Evolutionary conservation across 352 stramenopile species (phyloP).

Genomic region (Phytophthora brassicae): DNA sequence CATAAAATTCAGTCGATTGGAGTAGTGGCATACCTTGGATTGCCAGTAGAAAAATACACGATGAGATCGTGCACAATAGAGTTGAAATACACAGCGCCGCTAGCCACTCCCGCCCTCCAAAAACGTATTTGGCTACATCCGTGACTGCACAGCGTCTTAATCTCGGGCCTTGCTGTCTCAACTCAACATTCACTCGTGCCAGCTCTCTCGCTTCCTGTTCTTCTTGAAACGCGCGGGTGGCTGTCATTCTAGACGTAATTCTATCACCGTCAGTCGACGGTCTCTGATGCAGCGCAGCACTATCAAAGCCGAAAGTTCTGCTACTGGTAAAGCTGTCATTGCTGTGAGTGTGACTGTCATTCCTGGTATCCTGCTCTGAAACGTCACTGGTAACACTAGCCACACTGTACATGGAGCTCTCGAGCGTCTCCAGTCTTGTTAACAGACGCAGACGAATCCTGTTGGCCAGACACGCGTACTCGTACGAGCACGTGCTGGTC

Average conservation of each 20-base stretch:
- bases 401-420: constrained; percentile 15
- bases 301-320: constrained; percentile 25
- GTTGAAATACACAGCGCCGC: constrained; percentile 40
- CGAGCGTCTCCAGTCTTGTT: constrained; percentile 29
- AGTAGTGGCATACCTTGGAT: constrained; percentile 39
- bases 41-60: constrained; percentile 34
- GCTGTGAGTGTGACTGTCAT: constrained; percentile 22
- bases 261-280: constrained; percentile 10
- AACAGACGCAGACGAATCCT: constrained; percentile 61
- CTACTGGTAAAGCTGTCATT: constrained; percentile 21
- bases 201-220: constrained; percentile 32
- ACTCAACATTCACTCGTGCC: constrained; percentile 30
- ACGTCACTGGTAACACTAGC: constrained; percentile 3
- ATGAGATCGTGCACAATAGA: constrained; percentile 33
- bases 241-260: constrained; percentile 5
- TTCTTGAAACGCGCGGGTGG: constrained; percentile 25
- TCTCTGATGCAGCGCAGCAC: constrained; percentile 19
- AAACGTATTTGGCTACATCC: constrained; percentile 20
- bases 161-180: constrained; percentile 24
- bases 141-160: constrained; percentile 35
- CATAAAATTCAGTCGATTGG: constrained; percentile 51
- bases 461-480: constrained; percentile 74
- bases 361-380: constrained; percentile 12
- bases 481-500: constrained; percentile 64
- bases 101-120: constrained; percentile 46